Base-by-base conservation (phyloP, 108 stramenopile genomes). In the Skeletonema marinoi region DNA sequence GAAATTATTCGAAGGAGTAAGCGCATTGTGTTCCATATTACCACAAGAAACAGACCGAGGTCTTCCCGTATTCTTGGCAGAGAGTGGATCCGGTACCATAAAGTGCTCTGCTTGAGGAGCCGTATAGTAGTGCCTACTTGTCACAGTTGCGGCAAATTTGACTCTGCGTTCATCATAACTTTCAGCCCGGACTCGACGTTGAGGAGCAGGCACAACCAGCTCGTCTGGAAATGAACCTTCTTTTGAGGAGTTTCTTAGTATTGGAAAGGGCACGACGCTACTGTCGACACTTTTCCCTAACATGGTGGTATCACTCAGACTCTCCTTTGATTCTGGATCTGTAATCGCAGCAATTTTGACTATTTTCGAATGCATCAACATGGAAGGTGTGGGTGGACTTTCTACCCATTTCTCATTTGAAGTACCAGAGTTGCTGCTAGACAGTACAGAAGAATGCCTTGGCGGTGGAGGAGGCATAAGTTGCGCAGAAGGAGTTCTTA, bases 391-490 rank as follows among this genome's bases (percentile, higher is more conserved):
- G 7, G 54, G 54, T 25, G 54, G 54, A 56, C 54, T 56, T 0
- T 25, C 54, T 25, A 56, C 39, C 39, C 39, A 25, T 10, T 8
- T 21, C 54, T 66, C 65, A 25, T 19, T 8, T 32, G 65, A 66
- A 30, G 6, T 39, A 41, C 41, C 21, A 41, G 16, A 9, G 6
- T 66, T 39, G 14, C 10, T 21, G n/a, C 32, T 11, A 38, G 21
- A 14, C n/a, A 12, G 12, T 12, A 17, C 30, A 21, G 71, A 30
- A 32, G 32, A n/a, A 12, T 33, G 60, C 54, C 74, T 66, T 32
- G 74, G 74, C 13, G 74, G 74, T 17, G 74, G 74, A 25, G 74
- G 74, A 3, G 74, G 74, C 74, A 75, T 75, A 0, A 75, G 74
- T 17, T 41, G 31, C 30, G 66, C 66, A 16, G 74, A 75, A 4